Conservation (phyloP, 495 filamentous ascomycete species). For the Platismatia glauca region DNA sequence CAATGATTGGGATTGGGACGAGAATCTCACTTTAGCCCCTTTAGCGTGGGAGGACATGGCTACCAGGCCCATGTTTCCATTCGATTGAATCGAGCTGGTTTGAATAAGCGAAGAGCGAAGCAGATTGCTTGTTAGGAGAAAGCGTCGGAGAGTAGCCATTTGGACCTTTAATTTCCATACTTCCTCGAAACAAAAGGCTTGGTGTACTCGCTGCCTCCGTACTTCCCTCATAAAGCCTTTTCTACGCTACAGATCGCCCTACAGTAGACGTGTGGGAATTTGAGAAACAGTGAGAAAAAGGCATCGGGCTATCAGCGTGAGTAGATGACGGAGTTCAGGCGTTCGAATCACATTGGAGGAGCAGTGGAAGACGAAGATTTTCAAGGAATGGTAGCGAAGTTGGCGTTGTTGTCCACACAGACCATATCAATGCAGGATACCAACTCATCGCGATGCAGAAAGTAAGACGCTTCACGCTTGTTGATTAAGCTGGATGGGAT, state of each 20-base stretch:
- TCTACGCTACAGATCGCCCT: neutral
- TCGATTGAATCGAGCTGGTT: slow-evolving; percentile 1
- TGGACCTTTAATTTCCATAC: slow-evolving; percentile 30
- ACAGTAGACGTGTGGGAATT: neutral
- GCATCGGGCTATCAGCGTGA: neutral
- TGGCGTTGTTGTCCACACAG: neutral
- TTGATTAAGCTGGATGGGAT: too few relatives aligned
- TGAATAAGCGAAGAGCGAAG: neutral
- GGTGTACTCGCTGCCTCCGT: neutral
- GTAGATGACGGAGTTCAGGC: neutral
- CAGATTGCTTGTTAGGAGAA: slow-evolving; percentile 40
- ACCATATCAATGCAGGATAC: neutral
- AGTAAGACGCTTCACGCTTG: too few relatives aligned
- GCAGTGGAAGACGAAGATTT: neutral
- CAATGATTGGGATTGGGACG: slow-evolving; percentile 20
- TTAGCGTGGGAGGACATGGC: slow-evolving; percentile 26
- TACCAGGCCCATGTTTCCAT: slow-evolving; percentile 22
- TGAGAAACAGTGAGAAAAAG: neutral
- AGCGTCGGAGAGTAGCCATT: slow-evolving; percentile 27
- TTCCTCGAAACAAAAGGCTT: neutral
- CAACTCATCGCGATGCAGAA: too few relatives aligned
- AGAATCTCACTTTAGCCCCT: slow-evolving; percentile 22
- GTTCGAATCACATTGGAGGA: neutral
- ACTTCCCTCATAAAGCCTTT: neutral
- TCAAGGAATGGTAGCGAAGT: neutral